A percentile compares a stretch with the other conserved stretches of the same genome.
Evolutionary conservation across 257 asterid species (phyloP).

Genomic region (Perilla frutescens): DNA sequence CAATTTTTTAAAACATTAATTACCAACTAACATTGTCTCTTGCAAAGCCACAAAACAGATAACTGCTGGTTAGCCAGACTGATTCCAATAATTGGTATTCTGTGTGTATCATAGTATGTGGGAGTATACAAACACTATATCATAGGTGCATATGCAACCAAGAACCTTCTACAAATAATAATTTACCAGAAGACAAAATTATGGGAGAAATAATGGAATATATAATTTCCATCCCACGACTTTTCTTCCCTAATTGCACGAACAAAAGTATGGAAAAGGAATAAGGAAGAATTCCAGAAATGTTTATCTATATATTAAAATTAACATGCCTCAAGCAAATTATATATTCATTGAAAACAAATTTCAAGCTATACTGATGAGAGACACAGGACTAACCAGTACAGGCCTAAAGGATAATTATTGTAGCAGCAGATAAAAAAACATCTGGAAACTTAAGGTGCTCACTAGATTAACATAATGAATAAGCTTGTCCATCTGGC

Average conservation of each 20-base stretch:
- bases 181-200: background rate
- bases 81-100: background rate
- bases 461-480: constrained; percentile 59
- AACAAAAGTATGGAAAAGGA: too few relatives aligned
- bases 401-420: background rate
- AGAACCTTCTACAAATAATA: constrained; percentile 8
- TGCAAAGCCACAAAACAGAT: background rate
- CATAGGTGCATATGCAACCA: background rate
- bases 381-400: background rate
- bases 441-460: background rate
- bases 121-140: background rate
- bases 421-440: background rate
- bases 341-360: background rate
- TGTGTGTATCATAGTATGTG: background rate
- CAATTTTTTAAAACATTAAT: background rate
- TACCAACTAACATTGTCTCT: background rate
- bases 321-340: background rate
- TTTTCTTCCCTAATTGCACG: background rate
- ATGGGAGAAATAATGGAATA: background rate
- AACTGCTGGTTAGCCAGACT: background rate
- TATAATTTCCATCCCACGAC: background rate
- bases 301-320: too few relatives aligned
- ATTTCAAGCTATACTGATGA: constrained; percentile 12
- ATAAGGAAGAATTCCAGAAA: too few relatives aligned
- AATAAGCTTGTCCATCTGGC: constrained; percentile 63